phyloP scores from a whole-genome alignment of 2,329 filamentous ascomycete genomes.

The Fusarium algeriense region DNA sequence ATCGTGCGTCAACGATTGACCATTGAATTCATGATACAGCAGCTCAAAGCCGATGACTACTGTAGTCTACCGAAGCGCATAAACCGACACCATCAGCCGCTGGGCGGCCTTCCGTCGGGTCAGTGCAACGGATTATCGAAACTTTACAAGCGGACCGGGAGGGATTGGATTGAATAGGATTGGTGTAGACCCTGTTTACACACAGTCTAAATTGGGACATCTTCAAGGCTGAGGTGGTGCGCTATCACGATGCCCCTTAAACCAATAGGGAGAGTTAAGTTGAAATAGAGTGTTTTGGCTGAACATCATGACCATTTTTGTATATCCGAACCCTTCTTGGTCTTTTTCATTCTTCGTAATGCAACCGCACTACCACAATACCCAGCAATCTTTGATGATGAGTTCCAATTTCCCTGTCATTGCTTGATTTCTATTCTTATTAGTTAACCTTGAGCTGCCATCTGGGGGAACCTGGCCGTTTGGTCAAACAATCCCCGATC shows the following conservation, averaged over 20 bases:
- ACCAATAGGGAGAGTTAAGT: conserved; percentile 16
- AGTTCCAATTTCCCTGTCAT: conserved; percentile 19
- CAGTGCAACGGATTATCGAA: conserved; percentile 36
- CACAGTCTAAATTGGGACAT: conserved; percentile 32
- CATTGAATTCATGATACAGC: conserved; percentile 17
- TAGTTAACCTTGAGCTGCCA: conserved; percentile 41
- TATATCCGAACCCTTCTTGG: conserved; percentile 15
- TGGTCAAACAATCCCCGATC: conserved; percentile 41
- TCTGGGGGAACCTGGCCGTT: conserved; percentile 42
- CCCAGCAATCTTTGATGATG: background rate
- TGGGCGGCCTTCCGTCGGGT: conserved; percentile 32
- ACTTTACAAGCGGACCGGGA: conserved; percentile 14
- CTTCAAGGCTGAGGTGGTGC: conserved; percentile 40
- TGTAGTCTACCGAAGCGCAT: conserved; percentile 15
- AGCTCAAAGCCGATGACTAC: conserved; percentile 17
- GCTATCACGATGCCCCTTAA: conserved; percentile 31
- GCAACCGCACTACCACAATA: background rate
- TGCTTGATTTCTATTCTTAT: conserved; percentile 29
- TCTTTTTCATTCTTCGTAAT: background rate
- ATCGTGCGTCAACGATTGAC: conserved; percentile 7
- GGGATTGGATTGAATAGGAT: conserved; percentile 3
- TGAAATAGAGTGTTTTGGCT: conserved; percentile 15
- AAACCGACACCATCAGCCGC: conserved; percentile 12
- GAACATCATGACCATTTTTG: conserved; percentile 20
- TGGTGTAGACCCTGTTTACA: conserved; percentile 4